Evolutionary conservation across 2,329 filamentous ascomycete species (phyloP).

Genomic region (Cladophialophora yegresii): DNA sequence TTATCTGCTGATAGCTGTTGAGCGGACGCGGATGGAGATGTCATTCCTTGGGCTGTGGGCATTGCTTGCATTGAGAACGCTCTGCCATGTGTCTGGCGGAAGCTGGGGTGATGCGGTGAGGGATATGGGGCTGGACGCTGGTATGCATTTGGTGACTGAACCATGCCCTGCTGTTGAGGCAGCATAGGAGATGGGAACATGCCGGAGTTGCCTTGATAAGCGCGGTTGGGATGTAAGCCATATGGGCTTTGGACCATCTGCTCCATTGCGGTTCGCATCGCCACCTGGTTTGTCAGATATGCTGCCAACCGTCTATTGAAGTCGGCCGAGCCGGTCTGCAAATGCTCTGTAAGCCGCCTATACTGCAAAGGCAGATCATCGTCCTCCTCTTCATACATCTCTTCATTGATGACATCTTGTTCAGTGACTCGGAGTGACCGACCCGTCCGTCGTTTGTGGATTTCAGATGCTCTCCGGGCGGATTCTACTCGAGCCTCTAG

Average conservation of each 20-base stretch:
- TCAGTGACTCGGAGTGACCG: conserved; percentile 78
- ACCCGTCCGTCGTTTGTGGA: conserved; percentile 85
- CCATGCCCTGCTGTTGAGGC: conserved; percentile 31
- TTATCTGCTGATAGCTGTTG: conserved; percentile 36
- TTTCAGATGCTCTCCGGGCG: conserved; percentile 81
- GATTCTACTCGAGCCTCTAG: conserved; percentile 87
- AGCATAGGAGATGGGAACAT: conserved; percentile 41
- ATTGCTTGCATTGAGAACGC: conserved; percentile 31
- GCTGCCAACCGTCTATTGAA: conserved; percentile 64
- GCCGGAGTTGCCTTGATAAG: conserved; percentile 42
- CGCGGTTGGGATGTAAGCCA: conserved; percentile 42
- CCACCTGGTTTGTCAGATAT: conserved; percentile 60
- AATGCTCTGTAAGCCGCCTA: conserved; percentile 62
- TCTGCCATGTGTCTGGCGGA: conserved; percentile 28
- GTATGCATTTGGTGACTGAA: conserved; percentile 38
- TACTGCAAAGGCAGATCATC: conserved; percentile 72
- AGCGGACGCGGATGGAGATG: conserved; percentile 43
- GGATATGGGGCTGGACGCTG: conserved; percentile 48
- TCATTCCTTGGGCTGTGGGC: conserved; percentile 12
- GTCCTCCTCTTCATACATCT: conserved; percentile 96
- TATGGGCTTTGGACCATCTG: conserved; percentile 49
- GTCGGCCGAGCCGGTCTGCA: conserved; percentile 61
- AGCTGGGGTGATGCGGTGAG: conserved; percentile 39
- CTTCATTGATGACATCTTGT: conserved; percentile 83
- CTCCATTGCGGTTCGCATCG: conserved; percentile 55